These are phyloP conservation scores for Kwoniella pini DNA, from an alignment of 768 basidiomycete species.

Conservation along the genomic window DNA sequence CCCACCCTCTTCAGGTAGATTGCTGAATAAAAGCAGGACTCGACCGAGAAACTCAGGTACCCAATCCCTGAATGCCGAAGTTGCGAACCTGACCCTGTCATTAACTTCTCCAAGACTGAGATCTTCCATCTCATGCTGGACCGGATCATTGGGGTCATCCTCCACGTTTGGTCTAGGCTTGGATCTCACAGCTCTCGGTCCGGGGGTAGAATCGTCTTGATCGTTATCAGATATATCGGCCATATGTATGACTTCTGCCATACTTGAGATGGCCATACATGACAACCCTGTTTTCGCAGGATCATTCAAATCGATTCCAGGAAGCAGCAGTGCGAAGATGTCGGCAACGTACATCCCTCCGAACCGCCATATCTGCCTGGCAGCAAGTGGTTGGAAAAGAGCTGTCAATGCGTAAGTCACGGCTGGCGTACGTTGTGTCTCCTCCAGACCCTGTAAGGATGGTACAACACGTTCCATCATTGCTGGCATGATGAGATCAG, in stretches of 20 bases:
- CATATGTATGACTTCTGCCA: slow-evolving; percentile 45
- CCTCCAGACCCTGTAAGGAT: slow-evolving; percentile 81
- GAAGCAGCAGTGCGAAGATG: slow-evolving; percentile 76
- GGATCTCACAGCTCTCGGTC: slow-evolving; percentile 54
- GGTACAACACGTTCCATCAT: slow-evolving; percentile 81
- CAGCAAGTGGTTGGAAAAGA: slow-evolving; percentile 76
- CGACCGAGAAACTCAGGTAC: slow-evolving; percentile 75
- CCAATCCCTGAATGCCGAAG: slow-evolving; percentile 78
- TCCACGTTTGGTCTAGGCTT: slow-evolving; percentile 56
- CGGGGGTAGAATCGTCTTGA: slow-evolving; percentile 40
- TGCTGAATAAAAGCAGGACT: slow-evolving; percentile 77
- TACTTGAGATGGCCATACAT: slow-evolving; percentile 50
- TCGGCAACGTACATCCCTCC: slow-evolving; percentile 80
- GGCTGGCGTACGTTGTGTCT: slow-evolving; percentile 83
- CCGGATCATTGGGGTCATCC: slow-evolving; percentile 44
- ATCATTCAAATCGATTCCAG: slow-evolving; percentile 75
- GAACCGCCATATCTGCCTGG: slow-evolving; percentile 72
- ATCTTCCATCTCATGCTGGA: slow-evolving; percentile 43
- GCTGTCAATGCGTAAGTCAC: slow-evolving; percentile 82
- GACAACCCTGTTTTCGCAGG: slow-evolving; percentile 47
- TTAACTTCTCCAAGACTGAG: slow-evolving; percentile 70
- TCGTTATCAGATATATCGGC: slow-evolving; percentile 39
- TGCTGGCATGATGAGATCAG: slow-evolving; percentile 77
- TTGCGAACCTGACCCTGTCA: slow-evolving; percentile 67
- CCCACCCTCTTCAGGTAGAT: slow-evolving; percentile 80